Evolutionary conservation across 495 filamentous ascomycete genomes (phyloP).

Genomic region (Trichoderma gamsii): DNA sequence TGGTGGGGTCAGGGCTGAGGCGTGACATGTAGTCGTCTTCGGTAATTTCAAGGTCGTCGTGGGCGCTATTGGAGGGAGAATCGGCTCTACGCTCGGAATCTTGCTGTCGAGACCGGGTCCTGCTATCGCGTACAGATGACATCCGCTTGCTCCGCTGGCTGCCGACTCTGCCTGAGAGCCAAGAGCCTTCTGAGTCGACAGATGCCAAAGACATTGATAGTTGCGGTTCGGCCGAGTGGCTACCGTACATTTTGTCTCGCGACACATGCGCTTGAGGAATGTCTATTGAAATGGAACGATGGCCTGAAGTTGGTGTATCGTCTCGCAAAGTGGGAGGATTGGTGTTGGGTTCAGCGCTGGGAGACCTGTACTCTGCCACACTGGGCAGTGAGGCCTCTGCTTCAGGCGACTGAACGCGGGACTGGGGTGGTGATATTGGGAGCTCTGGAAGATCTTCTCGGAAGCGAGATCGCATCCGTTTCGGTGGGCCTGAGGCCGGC

Average conservation of each 20-base stretch:
- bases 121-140: slow-evolving; percentile 20
- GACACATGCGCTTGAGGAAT: slow-evolving; percentile 48
- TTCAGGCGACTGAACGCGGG: slow-evolving; percentile 69
- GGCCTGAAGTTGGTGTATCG: slow-evolving; percentile 44
- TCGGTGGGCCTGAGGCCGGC: slow-evolving; percentile 44
- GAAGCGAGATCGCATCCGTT: slow-evolving; percentile 82
- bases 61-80: slow-evolving; percentile 37
- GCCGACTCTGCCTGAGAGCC: slow-evolving; percentile 65
- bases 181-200: slow-evolving; percentile 86
- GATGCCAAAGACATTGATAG: slow-evolving; percentile 66
- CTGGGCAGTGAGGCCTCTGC: slow-evolving; percentile 36
- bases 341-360: slow-evolving; percentile 12
- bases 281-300: slow-evolving; percentile 37
- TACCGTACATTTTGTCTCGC: slow-evolving; percentile 15
- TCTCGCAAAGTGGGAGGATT: slow-evolving; percentile 27
- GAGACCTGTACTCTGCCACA: slow-evolving; percentile 21
- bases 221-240: slow-evolving; percentile 34
- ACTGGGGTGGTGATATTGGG: slow-evolving; percentile 74
- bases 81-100: slow-evolving; percentile 25
- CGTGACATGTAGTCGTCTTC: slow-evolving; percentile 61
- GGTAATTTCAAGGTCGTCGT: slow-evolving; percentile 56
- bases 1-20: slow-evolving; percentile 46
- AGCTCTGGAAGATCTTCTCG: slow-evolving; percentile 86
- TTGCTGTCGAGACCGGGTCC: slow-evolving; percentile 26
- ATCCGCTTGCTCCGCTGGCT: slow-evolving; percentile 36